Conservation (phyloP, 2,329 filamentous ascomycete species). For the Colletotrichum melonis region DNA sequence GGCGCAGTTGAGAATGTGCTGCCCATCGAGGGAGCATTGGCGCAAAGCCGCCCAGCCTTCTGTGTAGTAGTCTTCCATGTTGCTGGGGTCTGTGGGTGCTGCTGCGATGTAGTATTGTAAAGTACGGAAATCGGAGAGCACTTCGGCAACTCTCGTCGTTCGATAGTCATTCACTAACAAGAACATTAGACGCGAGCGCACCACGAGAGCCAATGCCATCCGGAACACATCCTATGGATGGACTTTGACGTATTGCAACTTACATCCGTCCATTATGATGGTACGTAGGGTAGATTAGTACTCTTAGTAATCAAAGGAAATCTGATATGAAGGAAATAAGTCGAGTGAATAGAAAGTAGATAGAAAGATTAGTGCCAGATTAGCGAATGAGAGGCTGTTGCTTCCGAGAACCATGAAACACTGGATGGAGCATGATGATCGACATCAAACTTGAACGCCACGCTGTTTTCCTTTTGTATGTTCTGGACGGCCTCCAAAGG, state of each 20-base stretch:
- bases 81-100: conserved; percentile 63
- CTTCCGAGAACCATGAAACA: not conserved
- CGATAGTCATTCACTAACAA: conserved; percentile 69
- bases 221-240: not conserved
- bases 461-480: conserved; percentile 31
- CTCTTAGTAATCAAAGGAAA: not conserved
- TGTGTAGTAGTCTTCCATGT: conserved; percentile 70
- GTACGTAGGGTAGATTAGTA: not conserved
- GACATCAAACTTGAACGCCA: conserved; percentile 4
- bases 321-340: not conserved
- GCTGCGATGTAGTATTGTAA: conserved; percentile 72
- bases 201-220: not conserved
- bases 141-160: conserved; percentile 69
- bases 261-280: conserved; percentile 36
- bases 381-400: not conserved
- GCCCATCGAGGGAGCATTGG: conserved; percentile 72
- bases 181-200: not conserved
- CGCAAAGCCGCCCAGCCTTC: conserved; percentile 72
- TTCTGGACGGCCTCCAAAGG: conserved; percentile 25
- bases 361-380: not conserved
- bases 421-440: not conserved
- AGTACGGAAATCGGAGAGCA: conserved; percentile 70
- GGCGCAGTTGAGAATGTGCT: conserved; percentile 73
- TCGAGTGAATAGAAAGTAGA: not conserved
- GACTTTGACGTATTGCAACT: not conserved